phyloP scores from a whole-genome alignment of 257 asterid species.

The Gynochthodes officinalis region DNA sequence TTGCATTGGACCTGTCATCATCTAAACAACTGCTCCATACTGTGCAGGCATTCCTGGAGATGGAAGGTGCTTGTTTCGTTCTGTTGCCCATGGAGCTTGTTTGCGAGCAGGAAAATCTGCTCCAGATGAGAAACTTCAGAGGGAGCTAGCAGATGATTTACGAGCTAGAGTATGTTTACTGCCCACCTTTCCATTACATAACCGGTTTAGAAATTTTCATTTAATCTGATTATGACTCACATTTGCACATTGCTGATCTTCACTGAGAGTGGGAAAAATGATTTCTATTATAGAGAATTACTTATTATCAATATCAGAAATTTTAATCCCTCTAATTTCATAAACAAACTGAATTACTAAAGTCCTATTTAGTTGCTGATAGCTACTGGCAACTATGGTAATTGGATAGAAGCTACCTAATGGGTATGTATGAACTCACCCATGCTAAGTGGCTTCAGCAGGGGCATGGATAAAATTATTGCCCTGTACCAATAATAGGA shows the following conservation, averaged over 20 bases:
- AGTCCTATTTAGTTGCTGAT: not conserved
- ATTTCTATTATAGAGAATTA: not conserved
- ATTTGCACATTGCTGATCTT: not conserved
- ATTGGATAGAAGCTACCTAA: not conserved
- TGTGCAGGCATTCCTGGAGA: constrained; percentile 94
- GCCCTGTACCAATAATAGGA: constrained; percentile 1
- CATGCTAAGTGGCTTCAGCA: not conserved
- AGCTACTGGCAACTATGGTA: not conserved
- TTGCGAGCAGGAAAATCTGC: constrained; percentile 68
- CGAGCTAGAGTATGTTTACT: constrained; percentile 62
- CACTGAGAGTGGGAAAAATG: not conserved
- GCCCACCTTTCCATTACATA: constrained; percentile 4
- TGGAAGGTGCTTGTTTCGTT: constrained; percentile 97
- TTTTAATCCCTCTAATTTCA: not conserved
- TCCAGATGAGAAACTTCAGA: constrained; percentile 66
- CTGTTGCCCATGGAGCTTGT: constrained; percentile 95
- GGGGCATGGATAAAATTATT: not conserved
- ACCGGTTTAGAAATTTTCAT: not conserved
- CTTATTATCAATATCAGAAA: not conserved
- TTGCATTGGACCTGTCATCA: constrained; percentile 12
- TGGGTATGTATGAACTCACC: not conserved
- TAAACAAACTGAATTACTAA: no score
- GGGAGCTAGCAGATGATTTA: constrained; percentile 81
- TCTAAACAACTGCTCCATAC: constrained; percentile 22
- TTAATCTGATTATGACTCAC: not conserved